Evolutionary conservation across 2,329 filamentous ascomycete genomes (phyloP).

Genomic region (Ophiostoma novo-ulmi): DNA sequence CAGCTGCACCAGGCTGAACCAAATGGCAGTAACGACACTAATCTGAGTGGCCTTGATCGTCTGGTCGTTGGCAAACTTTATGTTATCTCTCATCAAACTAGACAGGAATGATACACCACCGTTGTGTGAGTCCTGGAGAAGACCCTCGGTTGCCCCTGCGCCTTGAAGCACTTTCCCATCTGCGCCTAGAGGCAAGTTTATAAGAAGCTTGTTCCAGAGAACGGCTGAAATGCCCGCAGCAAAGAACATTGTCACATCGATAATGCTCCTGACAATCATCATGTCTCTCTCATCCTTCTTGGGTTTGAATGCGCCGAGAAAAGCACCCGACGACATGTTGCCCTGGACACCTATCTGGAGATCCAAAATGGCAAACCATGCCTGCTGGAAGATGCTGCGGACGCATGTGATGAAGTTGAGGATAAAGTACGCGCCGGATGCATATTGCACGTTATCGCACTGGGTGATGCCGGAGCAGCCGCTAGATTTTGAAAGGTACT

Average conservation of each 20-base stretch:
- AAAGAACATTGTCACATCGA: neutral
- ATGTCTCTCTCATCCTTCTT: neutral
- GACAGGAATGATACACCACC: neutral
- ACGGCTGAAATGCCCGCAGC: neutral
- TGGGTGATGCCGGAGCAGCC: neutral
- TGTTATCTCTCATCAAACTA: neutral
- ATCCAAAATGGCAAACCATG: neutral
- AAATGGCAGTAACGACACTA: neutral
- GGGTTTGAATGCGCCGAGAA: neutral
- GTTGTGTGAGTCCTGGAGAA: neutral
- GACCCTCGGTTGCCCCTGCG: neutral
- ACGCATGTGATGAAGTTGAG: neutral
- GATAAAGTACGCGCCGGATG: neutral
- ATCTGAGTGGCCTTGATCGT: neutral
- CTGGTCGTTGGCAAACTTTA: neutral
- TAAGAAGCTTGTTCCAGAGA: neutral
- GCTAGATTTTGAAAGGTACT: no score
- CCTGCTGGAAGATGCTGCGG: slow-evolving; percentile 5
- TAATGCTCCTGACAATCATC: neutral
- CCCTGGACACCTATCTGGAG: neutral
- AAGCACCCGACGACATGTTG: neutral
- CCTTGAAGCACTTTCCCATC: no score
- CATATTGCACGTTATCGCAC: neutral
- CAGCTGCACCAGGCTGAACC: neutral
- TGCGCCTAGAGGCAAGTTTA: no score